Conservation (phyloP, 345 rosid genomes). For the Melastoma malabathricum region DNA sequence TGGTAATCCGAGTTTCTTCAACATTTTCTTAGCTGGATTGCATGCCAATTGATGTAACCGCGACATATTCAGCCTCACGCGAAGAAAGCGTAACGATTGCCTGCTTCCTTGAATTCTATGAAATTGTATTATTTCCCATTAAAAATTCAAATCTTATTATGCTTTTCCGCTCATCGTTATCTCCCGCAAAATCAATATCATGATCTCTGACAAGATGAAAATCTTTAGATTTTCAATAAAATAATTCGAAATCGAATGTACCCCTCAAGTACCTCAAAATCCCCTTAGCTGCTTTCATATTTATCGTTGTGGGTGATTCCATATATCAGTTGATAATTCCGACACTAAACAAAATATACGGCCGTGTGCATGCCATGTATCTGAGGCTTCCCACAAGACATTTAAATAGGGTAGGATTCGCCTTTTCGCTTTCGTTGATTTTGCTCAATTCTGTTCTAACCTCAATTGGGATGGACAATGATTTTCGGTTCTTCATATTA, state of each 20-base stretch:
- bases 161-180: not conserved
- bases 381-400: conserved; percentile 6
- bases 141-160: not conserved
- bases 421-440: not conserved
- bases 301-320: not conserved
- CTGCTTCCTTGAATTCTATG: conserved; percentile 4
- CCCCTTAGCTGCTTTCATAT: not conserved
- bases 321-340: not conserved
- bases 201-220: not conserved
- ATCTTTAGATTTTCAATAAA: not conserved
- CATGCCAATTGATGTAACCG: not conserved
- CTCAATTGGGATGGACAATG: too few species aligned
- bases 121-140: not conserved
- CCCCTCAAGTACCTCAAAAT: conserved; percentile 2
- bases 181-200: conserved; percentile 2
- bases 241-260: not conserved
- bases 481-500: conserved; percentile 1
- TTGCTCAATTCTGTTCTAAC: not conserved
- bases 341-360: not conserved
- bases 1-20: too few species aligned
- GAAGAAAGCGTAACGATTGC: too few species aligned
- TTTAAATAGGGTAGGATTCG: not conserved
- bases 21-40: conserved; percentile 2
- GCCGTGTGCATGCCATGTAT: conserved; percentile 3
- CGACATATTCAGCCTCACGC: conserved; percentile 4